A percentile compares a stretch with the other conserved stretches of the same genome.
These are phyloP conservation scores for Phytophthora melonis DNA, from an alignment of 352 stramenopile genomes.

Conservation along the genomic window DNA sequence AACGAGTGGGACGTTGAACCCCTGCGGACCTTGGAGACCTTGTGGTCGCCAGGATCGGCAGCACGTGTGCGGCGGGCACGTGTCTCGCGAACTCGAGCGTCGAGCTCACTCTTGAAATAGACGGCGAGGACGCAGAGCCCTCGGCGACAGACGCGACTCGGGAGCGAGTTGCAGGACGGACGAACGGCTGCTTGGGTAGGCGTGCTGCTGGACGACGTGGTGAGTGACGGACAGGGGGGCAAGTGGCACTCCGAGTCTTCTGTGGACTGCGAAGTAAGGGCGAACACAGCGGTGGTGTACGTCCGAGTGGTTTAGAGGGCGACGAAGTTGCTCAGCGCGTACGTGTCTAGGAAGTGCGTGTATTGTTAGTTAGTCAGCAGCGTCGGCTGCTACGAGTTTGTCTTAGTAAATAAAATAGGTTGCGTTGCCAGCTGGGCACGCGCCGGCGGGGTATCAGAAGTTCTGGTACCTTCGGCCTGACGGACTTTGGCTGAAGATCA, in stretches of 20 bases:
- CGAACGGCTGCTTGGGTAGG: neutral
- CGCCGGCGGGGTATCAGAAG: neutral
- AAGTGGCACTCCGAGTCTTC: neutral
- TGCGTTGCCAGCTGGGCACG: neutral
- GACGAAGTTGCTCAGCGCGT: neutral
- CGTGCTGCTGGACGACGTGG: neutral
- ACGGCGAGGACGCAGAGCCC: neutral
- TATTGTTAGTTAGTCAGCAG: neutral
- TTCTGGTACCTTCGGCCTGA: neutral
- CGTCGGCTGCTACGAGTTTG: neutral
- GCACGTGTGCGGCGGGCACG: neutral
- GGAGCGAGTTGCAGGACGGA: neutral
- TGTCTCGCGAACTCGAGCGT: neutral
- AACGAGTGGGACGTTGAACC: neutral
- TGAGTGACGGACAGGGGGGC: neutral
- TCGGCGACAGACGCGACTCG: neutral
- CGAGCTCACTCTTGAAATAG: neutral
- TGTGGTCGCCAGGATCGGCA: neutral
- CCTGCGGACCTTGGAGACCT: neutral
- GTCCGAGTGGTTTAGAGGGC: neutral
- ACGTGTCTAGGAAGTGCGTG: neutral
- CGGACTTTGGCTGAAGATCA: neutral
- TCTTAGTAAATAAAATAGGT: neutral
- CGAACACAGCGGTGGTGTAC: neutral
- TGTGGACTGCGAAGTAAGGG: neutral